Evolutionary conservation across 129 eudicot genomes (phyloP).

Genomic region (Tagetes erecta): DNA sequence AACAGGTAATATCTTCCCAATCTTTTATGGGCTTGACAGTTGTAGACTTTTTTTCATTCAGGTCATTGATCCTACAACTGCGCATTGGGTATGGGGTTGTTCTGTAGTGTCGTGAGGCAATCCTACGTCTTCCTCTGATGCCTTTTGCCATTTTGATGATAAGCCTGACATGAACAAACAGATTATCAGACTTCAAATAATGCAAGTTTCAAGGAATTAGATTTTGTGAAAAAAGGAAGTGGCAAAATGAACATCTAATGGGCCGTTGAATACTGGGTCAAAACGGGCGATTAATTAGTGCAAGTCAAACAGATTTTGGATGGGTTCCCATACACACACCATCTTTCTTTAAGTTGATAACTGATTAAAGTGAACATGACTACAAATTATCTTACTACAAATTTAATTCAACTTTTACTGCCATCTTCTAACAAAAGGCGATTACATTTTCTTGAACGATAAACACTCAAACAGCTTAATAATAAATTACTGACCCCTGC

Average conservation of each 20-base stretch:
- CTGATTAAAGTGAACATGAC: not conserved
- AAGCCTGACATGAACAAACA: constrained; percentile 26
- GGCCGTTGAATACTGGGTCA: not conserved
- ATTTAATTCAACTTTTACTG: not conserved
- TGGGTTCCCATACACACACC: not conserved
- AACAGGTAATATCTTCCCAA: constrained; percentile 92
- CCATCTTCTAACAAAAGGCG: not conserved
- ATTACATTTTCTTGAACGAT: not conserved
- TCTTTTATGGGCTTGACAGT: constrained; percentile 52
- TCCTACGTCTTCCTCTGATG: constrained; percentile 76
- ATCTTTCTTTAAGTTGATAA: not conserved
- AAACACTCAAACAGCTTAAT: not conserved
- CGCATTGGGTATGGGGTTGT: constrained; percentile 57
- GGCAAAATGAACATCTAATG: not conserved
- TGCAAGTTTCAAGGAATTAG: not conserved
- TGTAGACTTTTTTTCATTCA: constrained; percentile 40
- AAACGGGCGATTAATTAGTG: not conserved
- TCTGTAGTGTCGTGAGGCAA: constrained; percentile 62
- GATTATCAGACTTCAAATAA: constrained; percentile 9
- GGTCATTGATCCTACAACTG: constrained; percentile 25
- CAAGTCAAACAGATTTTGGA: not conserved
- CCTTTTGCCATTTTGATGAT: constrained; percentile 69
- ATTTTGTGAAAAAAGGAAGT: not conserved
- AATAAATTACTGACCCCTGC: not conserved
- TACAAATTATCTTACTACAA: not conserved